These are phyloP conservation scores for Spirogloea muscicola DNA, from an alignment of 139 green algal species.

Conservation along the genomic window DNA sequence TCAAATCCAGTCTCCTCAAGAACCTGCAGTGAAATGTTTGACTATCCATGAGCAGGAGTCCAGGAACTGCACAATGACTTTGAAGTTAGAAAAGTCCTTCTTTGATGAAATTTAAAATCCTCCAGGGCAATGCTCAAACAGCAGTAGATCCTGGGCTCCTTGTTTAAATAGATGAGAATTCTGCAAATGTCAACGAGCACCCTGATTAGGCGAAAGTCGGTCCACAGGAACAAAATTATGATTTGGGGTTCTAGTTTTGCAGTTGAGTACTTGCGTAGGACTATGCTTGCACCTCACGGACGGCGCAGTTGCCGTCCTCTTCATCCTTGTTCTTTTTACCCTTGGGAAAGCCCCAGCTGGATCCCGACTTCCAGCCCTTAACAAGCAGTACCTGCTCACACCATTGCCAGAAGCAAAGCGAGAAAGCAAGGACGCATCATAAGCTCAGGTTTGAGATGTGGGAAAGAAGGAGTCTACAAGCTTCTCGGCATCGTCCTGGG, in stretches of 20 bases:
- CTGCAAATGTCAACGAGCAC: neutral
- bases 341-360: constrained; percentile 87
- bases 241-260: too few relatives aligned
- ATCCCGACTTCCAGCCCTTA: constrained; percentile 65
- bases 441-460: too few relatives aligned
- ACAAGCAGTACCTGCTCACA: constrained; percentile 73
- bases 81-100: neutral
- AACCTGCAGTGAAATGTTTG: constrained; percentile 21
- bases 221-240: too few relatives aligned
- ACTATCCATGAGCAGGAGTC: too few relatives aligned
- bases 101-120: neutral
- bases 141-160: neutral
- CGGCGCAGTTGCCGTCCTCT: constrained; percentile 71
- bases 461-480: neutral
- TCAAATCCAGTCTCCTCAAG: constrained; percentile 50
- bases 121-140: neutral
- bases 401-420: neutral
- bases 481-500: neutral
- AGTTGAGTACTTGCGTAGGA: too few relatives aligned
- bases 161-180: neutral
- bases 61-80: neutral
- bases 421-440: too few relatives aligned
- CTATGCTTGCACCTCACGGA: constrained; percentile 79
- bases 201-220: too few relatives aligned
- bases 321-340: constrained; percentile 87